A percentile compares a stretch with the other conserved stretches of the same genome.
Conservation (phyloP, 768 basidiomycete genomes). For the Mycena pura region DNA sequence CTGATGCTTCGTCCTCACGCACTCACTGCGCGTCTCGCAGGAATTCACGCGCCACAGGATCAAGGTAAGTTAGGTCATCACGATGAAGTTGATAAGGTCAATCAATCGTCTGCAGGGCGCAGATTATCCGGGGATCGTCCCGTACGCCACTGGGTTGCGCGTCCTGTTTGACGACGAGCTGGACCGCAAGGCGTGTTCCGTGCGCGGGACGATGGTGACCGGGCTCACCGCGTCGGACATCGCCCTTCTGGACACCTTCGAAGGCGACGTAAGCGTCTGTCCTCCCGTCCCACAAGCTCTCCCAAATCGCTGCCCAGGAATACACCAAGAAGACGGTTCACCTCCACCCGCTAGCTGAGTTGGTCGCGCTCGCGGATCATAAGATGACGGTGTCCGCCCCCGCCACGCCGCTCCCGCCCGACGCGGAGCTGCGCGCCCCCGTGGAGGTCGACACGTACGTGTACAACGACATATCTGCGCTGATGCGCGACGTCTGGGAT, state of each 20-base stretch:
- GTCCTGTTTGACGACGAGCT: constrained; percentile 57
- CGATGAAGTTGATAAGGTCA: too few relatives aligned
- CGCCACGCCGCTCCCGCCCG: constrained; percentile 45
- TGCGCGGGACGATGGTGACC: constrained; percentile 79
- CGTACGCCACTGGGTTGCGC: constrained; percentile 56
- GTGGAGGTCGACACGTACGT: constrained; percentile 77
- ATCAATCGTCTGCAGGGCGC: constrained; percentile 47
- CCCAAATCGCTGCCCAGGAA: constrained; percentile 56
- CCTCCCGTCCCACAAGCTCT: background rate
- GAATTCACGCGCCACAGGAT: constrained; percentile 85
- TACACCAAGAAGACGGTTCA: constrained; percentile 64
- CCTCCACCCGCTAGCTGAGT: constrained; percentile 61
- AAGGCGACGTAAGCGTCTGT: constrained; percentile 66
- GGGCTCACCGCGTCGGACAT: constrained; percentile 76
- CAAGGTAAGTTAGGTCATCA: constrained; percentile 64
- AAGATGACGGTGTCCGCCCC: constrained; percentile 46
- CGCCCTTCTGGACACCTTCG: constrained; percentile 76
- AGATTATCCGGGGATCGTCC: constrained; percentile 88
- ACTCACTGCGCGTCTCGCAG: constrained; percentile 41
- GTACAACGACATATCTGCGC: constrained; percentile 53
- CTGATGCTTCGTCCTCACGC: too few relatives aligned
- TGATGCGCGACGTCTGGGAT: constrained; percentile 76
- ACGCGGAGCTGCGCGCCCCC: constrained; percentile 38
- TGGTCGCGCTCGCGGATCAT: constrained; percentile 42
- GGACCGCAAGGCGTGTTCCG: constrained; percentile 65